A percentile compares a stretch with the other conserved stretches of the same genome.
Evolutionary conservation across 2,329 filamentous ascomycete species (phyloP).

Genomic region (Sclerotinia subarctica): DNA sequence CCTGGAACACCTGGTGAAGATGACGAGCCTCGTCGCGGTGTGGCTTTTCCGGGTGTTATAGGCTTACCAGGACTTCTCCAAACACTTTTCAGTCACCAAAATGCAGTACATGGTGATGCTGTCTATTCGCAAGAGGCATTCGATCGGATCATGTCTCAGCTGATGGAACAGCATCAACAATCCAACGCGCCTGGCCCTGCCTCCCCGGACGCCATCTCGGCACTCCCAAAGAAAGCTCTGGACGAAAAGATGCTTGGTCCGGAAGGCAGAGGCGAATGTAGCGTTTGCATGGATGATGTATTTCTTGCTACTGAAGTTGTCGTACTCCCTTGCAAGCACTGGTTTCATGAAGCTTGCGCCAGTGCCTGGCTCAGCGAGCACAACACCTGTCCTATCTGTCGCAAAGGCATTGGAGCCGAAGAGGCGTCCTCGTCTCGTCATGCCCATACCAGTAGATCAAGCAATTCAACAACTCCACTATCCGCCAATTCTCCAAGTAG

Average conservation of each 20-base stretch:
- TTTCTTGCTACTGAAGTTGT: constrained; percentile 69
- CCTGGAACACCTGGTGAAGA: constrained; percentile 22
- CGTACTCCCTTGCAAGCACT: constrained; percentile 82
- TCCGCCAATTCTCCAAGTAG: constrained; percentile 4
- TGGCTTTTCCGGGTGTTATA: constrained; percentile 40
- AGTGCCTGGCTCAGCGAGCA: constrained; percentile 83
- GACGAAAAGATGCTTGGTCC: constrained; percentile 65
- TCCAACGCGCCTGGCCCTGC: constrained; percentile 82
- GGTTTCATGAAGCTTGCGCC: constrained; percentile 86
- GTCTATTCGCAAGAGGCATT: constrained; percentile 90
- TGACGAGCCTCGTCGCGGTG: constrained; percentile 33
- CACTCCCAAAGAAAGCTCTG: constrained; percentile 68
- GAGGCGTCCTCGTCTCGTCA: constrained; percentile 19
- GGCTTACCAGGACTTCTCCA: constrained; percentile 53
- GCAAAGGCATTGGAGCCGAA: constrained; percentile 43
- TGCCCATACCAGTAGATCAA: constrained; percentile 19
- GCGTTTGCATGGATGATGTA: constrained; percentile 90
- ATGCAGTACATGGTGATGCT: constrained; percentile 66
- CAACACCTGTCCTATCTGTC: constrained; percentile 86
- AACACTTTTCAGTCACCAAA: constrained; percentile 50
- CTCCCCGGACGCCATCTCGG: constrained; percentile 67
- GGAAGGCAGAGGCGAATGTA: constrained; percentile 74
- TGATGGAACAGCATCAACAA: constrained; percentile 79
- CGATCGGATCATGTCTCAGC: constrained; percentile 79
- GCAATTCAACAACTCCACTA: constrained; percentile 11